Base-by-base conservation (phyloP, 2,329 filamentous ascomycete genomes). In the Ceratocystis smalleyi region DNA sequence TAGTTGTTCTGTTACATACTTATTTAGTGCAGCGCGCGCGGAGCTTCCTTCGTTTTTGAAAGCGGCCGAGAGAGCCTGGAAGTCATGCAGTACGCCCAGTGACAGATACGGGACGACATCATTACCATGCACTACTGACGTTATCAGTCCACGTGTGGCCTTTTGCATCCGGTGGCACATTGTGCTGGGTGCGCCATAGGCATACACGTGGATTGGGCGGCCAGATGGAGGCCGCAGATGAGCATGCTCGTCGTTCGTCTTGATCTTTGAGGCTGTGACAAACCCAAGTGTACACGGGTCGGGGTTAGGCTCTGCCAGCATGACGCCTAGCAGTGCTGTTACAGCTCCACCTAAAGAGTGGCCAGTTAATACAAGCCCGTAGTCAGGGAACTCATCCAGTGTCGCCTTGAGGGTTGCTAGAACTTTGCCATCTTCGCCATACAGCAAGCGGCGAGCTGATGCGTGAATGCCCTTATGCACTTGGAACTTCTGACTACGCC, bases 381-480 rank as follows among this genome's bases (percentile, higher is more conserved):
- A 89, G 62, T 85, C 83, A 0, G 81, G 77, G 67, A 86, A 86
- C 68, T 85, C 82, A 47, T 84, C 79, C 1, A 89, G 74, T 0
- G 85, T 84, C 32, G 83, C 80, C 69, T 82, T 81, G 19, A 89
- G 79, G 0, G 83, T 88, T 54, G 82, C 76, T 67, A 89, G 77
- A 1, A 89, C 84, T 30, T 82, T 78, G 0, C 84, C 84, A 60
- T 87, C 85, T 59, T 80, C 83, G 7, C 85, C 85, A 69, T 85
- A 85, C 0, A 89, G 75, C 0, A 89, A 77, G 10, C 86, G 80
- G 22, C 81, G 78, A 3, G 86, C 86, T 1, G 86, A 88, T 0
- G 86, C 85, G 70, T 88, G 85, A 64, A 89, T 84, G 15, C 86
- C 86, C 71, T 88, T 88, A 73, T 89, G 86, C 0, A 89, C 86